A percentile compares a stretch with the other conserved stretches of the same genome.
Evolutionary conservation across 164 flowering plant genomes (phyloP).

Genomic region (Macadamia tetraphylla): DNA sequence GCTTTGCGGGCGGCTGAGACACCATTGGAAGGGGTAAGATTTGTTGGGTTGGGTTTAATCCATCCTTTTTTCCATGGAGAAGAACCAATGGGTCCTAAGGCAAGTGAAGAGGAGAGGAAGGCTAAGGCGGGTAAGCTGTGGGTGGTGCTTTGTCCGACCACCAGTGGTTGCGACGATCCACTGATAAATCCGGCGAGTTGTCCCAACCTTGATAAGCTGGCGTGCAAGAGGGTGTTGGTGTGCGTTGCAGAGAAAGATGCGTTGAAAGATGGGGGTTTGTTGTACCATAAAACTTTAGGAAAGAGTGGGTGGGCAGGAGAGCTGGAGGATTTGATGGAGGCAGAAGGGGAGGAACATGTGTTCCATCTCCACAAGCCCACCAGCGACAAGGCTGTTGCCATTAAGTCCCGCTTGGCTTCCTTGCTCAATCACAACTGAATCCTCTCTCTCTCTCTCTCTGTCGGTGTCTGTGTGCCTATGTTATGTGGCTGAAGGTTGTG

Average conservation of each 20-base stretch:
- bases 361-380: not conserved
- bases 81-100: slow-evolving; percentile 17
- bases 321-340: not conserved
- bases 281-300: not conserved
- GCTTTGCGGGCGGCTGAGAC: slow-evolving; percentile 18
- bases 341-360: not conserved
- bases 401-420: not conserved
- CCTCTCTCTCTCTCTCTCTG: too few species aligned
- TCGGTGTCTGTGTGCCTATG: too few species aligned
- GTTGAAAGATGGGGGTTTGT: not conserved
- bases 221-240: not conserved
- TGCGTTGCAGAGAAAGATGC: not conserved
- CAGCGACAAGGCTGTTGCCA: not conserved
- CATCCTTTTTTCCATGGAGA: slow-evolving; percentile 40
- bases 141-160: not conserved
- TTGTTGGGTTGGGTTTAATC: slow-evolving; percentile 17
- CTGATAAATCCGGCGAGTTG: not conserved
- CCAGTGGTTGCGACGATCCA: not conserved
- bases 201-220: not conserved
- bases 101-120: not conserved
- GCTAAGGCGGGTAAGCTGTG: not conserved
- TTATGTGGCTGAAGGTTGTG: too few species aligned
- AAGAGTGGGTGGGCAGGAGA: not conserved
- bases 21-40: slow-evolving; percentile 11
- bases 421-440: not conserved